phyloP scores from a whole-genome alignment of 208 protist genomes.

The Leishmania guyanensis region DNA sequence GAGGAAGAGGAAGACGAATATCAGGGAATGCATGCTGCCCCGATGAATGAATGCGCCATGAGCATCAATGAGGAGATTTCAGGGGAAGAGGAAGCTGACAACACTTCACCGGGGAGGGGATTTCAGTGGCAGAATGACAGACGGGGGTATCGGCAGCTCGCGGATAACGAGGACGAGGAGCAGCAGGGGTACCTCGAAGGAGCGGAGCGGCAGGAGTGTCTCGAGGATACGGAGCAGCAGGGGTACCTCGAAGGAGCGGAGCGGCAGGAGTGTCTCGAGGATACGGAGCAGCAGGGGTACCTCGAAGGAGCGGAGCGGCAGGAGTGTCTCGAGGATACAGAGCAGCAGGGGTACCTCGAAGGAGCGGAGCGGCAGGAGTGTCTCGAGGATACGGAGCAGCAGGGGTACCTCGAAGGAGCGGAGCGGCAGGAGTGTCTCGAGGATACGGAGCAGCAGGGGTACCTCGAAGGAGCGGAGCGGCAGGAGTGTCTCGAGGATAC shows the following conservation, averaged over 20 bases:
- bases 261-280: conserved; percentile 9
- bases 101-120: neutral
- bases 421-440: conserved; percentile 1
- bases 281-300: conserved; percentile 2
- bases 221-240: neutral
- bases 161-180: neutral
- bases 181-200: neutral
- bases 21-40: neutral
- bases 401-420: conserved; percentile 8
- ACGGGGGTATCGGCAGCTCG: neutral
- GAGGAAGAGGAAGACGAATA: conserved; percentile 19
- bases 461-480: conserved; percentile 15
- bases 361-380: conserved; percentile 10
- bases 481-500: no score
- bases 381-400: neutral
- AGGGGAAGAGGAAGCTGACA: conserved; percentile 11
- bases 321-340: conserved; percentile 2
- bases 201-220: neutral
- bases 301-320: conserved; percentile 7
- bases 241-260: neutral
- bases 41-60: conserved; percentile 15
- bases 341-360: conserved; percentile 10
- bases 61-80: conserved; percentile 15
- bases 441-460: conserved; percentile 16
- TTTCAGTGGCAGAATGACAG: neutral